Evolutionary conservation across 352 stramenopile genomes (phyloP), one percentile per base, ranked within the genome.

Genomic region (Thraustochytrium sp.): DNA sequence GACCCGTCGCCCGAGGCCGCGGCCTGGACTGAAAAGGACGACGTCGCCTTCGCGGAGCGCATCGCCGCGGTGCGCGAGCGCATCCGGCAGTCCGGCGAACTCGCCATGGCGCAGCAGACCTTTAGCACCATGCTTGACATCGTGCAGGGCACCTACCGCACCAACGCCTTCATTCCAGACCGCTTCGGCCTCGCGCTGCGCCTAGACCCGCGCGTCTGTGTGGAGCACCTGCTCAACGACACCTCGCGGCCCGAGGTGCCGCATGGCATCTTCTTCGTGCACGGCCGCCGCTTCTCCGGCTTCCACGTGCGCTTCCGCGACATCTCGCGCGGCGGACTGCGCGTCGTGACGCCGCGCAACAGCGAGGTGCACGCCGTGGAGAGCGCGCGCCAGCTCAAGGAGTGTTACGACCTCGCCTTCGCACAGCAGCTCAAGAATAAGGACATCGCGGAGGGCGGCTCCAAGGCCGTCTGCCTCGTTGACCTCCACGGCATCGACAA

Each of bases 341-440:
- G 96, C 63, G 93, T 99, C 84, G 96, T 98, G 62, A 98, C 97
- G 54, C 91, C 96, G 55, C 90, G 91, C 76, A 97, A 92, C 76
- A 86, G 92, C 26, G 93, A 97, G 85, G 89, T 85, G 74, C 91
- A 91, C 84, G 89, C 90, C 26, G 84, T 96, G 21, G 93, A 96
- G 91, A 90, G 87, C 5, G 88, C 93, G 46, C 93, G 93, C 63
- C 95, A 98, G 53, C 98, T 97, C 83, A 94, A 98, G 83, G 96
- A 99, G 86, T 96, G 91, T 82, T 99, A 98, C 88, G 92, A 92
- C 13, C 88, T 99, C 3, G 95, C 95, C 0, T 98, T 93, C 80
- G 95, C 96, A 8, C 96, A 99, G 87, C 96, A 99, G 86, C 91
- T 97, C 49, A 99, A 99, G 89, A 99, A 99, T 90, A 99, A 99